These are phyloP conservation scores for Jatropha curcas DNA, from an alignment of 345 rosid species.

Conservation along the genomic window DNA sequence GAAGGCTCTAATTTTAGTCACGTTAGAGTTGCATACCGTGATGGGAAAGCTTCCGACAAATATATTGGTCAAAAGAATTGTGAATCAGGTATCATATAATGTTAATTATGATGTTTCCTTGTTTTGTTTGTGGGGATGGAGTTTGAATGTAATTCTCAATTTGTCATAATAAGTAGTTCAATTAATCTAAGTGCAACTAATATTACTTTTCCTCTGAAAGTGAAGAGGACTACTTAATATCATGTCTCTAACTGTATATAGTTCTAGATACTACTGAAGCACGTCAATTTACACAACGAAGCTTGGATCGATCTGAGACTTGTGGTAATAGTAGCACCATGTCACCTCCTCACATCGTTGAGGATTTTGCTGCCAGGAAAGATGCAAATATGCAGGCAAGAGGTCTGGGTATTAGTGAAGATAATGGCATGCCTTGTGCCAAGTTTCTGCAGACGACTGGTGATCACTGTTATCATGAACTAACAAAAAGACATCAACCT, in stretches of 20 bases:
- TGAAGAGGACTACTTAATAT: background rate
- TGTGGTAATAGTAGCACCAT: constrained; percentile 1
- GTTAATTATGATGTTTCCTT: background rate
- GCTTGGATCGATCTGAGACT: constrained; percentile 4
- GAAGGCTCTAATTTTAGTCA: constrained; percentile 14
- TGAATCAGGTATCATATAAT: constrained; percentile 19
- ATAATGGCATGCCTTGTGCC: constrained; percentile 8
- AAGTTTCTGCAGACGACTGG: constrained; percentile 12
- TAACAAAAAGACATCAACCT: constrained; percentile 3
- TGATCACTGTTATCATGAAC: constrained; percentile 4
- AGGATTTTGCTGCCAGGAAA: background rate
- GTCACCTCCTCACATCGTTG: background rate
- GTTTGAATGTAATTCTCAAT: background rate
- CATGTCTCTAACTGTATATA: background rate
- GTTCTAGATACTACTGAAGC: constrained; percentile 11
- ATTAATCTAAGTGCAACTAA: background rate
- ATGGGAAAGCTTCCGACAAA: constrained; percentile 2
- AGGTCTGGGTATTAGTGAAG: constrained; percentile 2
- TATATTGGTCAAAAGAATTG: constrained; percentile 4
- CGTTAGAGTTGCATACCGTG: constrained; percentile 29
- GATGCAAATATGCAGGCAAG: constrained; percentile 1
- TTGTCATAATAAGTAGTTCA: background rate
- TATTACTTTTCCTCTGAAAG: background rate
- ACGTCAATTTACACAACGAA: background rate
- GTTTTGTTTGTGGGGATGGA: background rate